Conservation (phyloP, 768 basidiomycete species). For the Lactifluus subvellereus region DNA sequence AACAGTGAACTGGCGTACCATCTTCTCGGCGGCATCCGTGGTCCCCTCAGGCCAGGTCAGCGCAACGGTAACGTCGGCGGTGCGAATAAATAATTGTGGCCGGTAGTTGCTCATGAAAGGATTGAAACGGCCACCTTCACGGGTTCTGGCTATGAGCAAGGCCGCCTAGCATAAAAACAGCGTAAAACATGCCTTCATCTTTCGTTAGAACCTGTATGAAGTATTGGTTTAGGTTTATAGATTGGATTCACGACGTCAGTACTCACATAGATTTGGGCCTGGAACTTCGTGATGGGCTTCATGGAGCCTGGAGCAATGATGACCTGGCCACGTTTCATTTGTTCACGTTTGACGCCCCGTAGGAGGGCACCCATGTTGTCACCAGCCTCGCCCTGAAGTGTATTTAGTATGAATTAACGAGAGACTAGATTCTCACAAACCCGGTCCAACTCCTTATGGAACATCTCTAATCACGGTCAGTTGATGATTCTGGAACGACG, state of each 20-base stretch:
- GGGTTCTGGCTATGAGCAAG: not conserved
- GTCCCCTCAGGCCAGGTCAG: slow-evolving; percentile 86
- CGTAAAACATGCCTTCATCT: slow-evolving; percentile 54
- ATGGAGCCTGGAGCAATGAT: slow-evolving; percentile 85
- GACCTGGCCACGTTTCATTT: slow-evolving; percentile 89
- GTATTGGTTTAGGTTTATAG: slow-evolving; percentile 3
- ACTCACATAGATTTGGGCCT: slow-evolving; percentile 83
- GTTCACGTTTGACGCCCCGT: slow-evolving; percentile 95
- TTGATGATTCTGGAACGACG: not conserved
- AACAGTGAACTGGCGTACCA: slow-evolving; percentile 43
- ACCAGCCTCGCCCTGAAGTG: slow-evolving; percentile 80
- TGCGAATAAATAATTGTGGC: slow-evolving; percentile 93
- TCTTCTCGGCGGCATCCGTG: slow-evolving; percentile 75
- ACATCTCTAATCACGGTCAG: slow-evolving; percentile 68
- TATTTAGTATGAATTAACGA: not conserved
- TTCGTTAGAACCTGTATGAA: slow-evolving; percentile 70
- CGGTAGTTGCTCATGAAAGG: slow-evolving; percentile 93
- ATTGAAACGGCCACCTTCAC: slow-evolving; percentile 66
- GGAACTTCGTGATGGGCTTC: slow-evolving; percentile 92
- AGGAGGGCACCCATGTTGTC: slow-evolving; percentile 99
- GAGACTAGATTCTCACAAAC: slow-evolving; percentile 35
- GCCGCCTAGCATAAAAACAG: not conserved
- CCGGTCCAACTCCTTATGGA: slow-evolving; percentile 98
- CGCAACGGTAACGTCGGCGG: slow-evolving; percentile 84
- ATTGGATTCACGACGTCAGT: not conserved